phyloP scores from a whole-genome alignment of 352 stramenopile species.

The Phytopythium oedochilum region DNA sequence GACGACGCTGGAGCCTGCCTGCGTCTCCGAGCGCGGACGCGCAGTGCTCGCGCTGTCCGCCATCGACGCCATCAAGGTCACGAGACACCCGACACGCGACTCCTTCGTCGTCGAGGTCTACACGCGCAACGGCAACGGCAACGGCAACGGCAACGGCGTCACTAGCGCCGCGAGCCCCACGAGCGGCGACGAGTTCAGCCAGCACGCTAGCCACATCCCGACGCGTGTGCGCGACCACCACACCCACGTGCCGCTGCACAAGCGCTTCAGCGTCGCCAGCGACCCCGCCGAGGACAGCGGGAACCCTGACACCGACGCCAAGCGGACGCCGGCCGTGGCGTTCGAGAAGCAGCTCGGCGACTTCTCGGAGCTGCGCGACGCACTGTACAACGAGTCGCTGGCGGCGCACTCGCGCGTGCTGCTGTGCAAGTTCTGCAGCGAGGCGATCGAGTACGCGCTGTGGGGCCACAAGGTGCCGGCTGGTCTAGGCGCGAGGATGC shows the following conservation, averaged over 20 bases:
- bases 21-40: conserved; percentile 17
- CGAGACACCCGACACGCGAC: conserved; percentile 8
- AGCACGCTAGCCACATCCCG: conserved; percentile 1
- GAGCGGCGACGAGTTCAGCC: not conserved
- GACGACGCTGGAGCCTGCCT: conserved; percentile 20
- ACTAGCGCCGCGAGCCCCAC: not conserved
- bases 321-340: conserved; percentile 8
- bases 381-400: conserved; percentile 21
- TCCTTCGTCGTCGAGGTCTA: conserved; percentile 22
- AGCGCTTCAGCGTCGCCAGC: not conserved
- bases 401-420: conserved; percentile 12
- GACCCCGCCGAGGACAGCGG: not conserved
- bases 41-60: conserved; percentile 21
- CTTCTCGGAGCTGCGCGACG: conserved; percentile 13
- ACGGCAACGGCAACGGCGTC: too few relatives aligned
- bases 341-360: conserved; percentile 17
- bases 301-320: too few relatives aligned
- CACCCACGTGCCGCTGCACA: conserved; percentile 1
- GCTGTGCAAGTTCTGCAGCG: conserved; percentile 21
- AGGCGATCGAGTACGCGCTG: conserved; percentile 21
- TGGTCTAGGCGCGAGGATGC: not conserved
- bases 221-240: conserved; percentile 2
- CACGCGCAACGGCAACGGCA: too few relatives aligned
- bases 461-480: conserved; percentile 3
- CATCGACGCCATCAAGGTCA: conserved; percentile 19